phyloP scores from a whole-genome alignment of 352 stramenopile species.

The Pythium folliculosum region DNA sequence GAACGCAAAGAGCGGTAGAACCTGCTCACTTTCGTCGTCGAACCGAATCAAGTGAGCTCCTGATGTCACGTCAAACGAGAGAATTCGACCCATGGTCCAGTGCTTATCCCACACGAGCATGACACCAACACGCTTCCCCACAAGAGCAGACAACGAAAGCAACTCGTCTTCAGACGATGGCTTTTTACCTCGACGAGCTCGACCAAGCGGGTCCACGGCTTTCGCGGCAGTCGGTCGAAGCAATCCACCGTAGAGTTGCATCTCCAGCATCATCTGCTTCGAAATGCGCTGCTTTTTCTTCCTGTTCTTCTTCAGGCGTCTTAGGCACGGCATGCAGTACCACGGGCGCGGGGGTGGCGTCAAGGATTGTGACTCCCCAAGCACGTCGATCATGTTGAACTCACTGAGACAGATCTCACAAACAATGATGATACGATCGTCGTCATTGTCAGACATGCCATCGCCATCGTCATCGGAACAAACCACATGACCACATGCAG shows the following conservation, averaged over 20 bases:
- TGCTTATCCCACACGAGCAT: constrained; percentile 79
- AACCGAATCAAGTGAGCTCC: constrained; percentile 71
- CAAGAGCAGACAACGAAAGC: constrained; percentile 53
- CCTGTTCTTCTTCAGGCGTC: constrained; percentile 69
- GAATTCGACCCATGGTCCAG: constrained; percentile 72
- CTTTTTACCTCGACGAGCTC: constrained; percentile 46
- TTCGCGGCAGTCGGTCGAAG: constrained; percentile 69
- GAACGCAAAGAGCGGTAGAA: constrained; percentile 69
- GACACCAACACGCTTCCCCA: constrained; percentile 68
- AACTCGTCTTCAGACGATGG: constrained; percentile 51
- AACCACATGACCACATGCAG: constrained; percentile 34
- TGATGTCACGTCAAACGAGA: constrained; percentile 53
- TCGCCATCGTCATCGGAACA: constrained; percentile 49
- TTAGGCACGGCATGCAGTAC: constrained; percentile 69
- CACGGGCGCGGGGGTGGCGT: constrained; percentile 60
- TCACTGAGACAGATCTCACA: constrained; percentile 78
- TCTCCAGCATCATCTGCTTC: constrained; percentile 85
- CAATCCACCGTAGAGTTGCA: constrained; percentile 75
- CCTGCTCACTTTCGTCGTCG: constrained; percentile 61
- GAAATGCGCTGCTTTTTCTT: constrained; percentile 82
- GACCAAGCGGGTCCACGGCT: constrained; percentile 47
- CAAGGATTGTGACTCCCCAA: constrained; percentile 40
- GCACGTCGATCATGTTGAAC: constrained; percentile 68
- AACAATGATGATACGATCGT: constrained; percentile 56
- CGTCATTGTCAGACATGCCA: constrained; percentile 36